Evolutionary conservation across 2,329 filamentous ascomycete species (phyloP), one percentile per base, ranked within the genome.

Genomic region (Botrytis squamosa): DNA sequence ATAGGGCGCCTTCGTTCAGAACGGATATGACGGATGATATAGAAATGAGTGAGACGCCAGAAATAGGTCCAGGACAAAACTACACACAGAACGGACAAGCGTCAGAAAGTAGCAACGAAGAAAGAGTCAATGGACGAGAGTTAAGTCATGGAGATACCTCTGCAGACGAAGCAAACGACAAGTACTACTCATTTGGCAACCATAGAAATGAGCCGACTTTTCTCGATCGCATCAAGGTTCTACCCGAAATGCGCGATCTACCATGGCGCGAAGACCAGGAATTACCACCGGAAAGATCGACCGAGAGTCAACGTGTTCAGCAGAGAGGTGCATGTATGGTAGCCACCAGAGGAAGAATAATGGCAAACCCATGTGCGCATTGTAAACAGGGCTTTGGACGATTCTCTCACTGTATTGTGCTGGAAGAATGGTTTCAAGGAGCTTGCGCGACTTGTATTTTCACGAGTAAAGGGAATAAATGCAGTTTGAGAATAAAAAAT

Each of bases 191-290:
- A 16, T 33, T 69, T 25, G 7, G 49, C 18, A 69, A n/a, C 10
- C 66, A 69, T 57, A 69, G 49, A 42, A 69, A 69, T 6, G 66
- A 69, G 49, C 66, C 66, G 29, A 73, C 71, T 12, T 73, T 73
- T 4, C 42, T 73, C 40, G 64, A 73, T 55, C 71, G 71, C 42
- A 70, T 73, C 49, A 72, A 70, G 29, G 59, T 57, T 40, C 46
- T 78, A 4, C 78, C 79, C 2, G 74, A 75, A 71, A 60, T 79
- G 29, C 75, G 79, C 12, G 20, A 64, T 44, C 75, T 80, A 38
- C 79, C 79, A 74, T 80, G 79, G 79, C 74, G 78, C 20, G 25
- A 63, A 42, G 78, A 78, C 29, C 77, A 78, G 63, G 76, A 76
- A 64, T 65, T 80, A 18, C 75, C 76, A 33, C 74, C 73, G 33